Evolutionary conservation across 257 asterid species (phyloP), one percentile per base, ranked within the genome.

Genomic region (Solanum chmielewskii): DNA sequence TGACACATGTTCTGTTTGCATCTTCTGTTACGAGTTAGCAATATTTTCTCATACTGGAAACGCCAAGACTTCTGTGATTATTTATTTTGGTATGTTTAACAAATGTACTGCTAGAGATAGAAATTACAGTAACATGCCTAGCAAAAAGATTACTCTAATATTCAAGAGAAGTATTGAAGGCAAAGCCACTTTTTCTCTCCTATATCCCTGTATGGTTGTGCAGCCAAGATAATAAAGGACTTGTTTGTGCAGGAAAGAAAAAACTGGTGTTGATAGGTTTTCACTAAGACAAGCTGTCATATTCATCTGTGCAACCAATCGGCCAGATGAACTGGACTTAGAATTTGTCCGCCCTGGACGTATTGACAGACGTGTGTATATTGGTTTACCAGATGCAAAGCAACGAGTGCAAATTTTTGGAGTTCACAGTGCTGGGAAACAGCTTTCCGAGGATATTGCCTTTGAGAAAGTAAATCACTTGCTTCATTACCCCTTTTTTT

Each of bases 291-390:
- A 97, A 91, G 98, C 99, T 87, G 93, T 96, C 86, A 96, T 97
- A 83, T 97, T 97, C 90, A 91, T 97, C 83, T 97, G 99, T 90
- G 99, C 99, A 87, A 97, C 99, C 87, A 97, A 97, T 91, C 93
- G 99, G 90, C 99, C 99, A 75, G 99, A 97, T 89, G 99, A 93
- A 91, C 83, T 97, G 92, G 98, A 95, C 93, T 87, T 89, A 44
- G 98, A 96, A 85, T 94, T 97, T 90, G 95, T 96, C 88, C 96
- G 94, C 41, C 92, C 96, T 31, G 99, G 99, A 83, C 95, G 98
- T 87, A 97, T 97, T 89, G 99, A 97, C 86, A 98, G 99, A 62
- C 98, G 98, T 87, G 96, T 96, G 88, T 94, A 92, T 90, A 96
- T 97, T 83, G 99, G 98, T 81, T 89, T 97, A 90, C 99, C 99